Conservation (phyloP, 2,329 filamentous ascomycete genomes). For the Aspergillus floridensis region DNA sequence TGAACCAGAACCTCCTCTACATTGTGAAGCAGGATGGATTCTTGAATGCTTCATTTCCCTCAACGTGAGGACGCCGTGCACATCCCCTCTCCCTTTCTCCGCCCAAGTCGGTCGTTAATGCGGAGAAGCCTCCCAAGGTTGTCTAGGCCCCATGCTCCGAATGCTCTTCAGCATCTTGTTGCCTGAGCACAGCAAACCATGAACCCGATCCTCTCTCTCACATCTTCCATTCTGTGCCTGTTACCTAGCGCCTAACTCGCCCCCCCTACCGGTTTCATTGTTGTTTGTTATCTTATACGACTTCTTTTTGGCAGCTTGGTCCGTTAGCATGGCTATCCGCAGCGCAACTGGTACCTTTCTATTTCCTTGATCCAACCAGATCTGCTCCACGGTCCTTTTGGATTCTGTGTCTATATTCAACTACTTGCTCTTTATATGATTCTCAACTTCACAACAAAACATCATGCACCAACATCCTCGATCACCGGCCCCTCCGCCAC, state of each 20-base stretch:
- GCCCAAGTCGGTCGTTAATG: slow-evolving; percentile 26
- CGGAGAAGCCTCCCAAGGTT: slow-evolving; percentile 40
- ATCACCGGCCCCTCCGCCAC: slow-evolving; percentile 68
- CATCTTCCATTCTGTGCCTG: slow-evolving; percentile 16
- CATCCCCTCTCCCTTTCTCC: slow-evolving; percentile 24
- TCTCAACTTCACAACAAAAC: slow-evolving; percentile 1
- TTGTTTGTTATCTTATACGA: slow-evolving; percentile 9
- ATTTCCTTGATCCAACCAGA: slow-evolving; percentile 34
- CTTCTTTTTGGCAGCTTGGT: slow-evolving; percentile 14
- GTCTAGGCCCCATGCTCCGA: slow-evolving; percentile 29
- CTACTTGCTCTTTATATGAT: neutral
- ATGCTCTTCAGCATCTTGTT: slow-evolving; percentile 26
- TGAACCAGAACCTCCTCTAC: neutral
- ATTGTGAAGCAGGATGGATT: slow-evolving; percentile 20
- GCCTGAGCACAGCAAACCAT: slow-evolving; percentile 28
- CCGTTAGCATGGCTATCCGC: slow-evolving; percentile 42
- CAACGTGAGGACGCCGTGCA: slow-evolving; percentile 29
- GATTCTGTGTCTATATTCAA: slow-evolving; percentile 9
- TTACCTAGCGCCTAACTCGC: slow-evolving; percentile 13
- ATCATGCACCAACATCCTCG: slow-evolving; percentile 89
- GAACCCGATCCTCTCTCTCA: slow-evolving; percentile 17
- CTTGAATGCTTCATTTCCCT: slow-evolving; percentile 24
- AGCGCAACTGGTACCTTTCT: slow-evolving; percentile 28
- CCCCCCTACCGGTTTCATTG: neutral
- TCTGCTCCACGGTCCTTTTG: slow-evolving; percentile 8